A percentile compares a stretch with the other conserved stretches of the same genome.
Conservation (phyloP, 768 basidiomycete genomes). For the Postia placenta region DNA sequence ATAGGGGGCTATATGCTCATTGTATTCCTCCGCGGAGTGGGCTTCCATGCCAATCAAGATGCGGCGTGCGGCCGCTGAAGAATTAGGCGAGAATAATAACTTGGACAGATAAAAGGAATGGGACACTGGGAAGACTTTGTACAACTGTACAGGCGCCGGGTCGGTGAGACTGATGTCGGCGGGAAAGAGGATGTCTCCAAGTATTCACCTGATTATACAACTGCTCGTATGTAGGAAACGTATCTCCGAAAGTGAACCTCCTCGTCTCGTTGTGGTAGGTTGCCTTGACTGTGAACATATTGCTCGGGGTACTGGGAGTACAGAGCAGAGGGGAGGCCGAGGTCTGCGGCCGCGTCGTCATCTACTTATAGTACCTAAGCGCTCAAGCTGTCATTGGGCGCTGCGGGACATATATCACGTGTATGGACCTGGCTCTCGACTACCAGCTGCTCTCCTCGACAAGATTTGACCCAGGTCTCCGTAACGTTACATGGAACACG, state of each 20-base stretch:
- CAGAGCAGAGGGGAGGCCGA: not conserved
- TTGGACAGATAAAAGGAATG: conserved; percentile 57
- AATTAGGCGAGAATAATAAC: conserved; percentile 59
- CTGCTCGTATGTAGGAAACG: conserved; percentile 60
- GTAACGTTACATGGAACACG: conserved; percentile 48
- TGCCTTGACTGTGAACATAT: conserved; percentile 69
- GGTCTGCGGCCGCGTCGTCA: conserved; percentile 1
- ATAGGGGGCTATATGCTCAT: conserved; percentile 42
- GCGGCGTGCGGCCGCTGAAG: conserved; percentile 44
- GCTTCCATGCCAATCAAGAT: conserved; percentile 61
- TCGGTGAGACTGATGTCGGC: conserved; percentile 1
- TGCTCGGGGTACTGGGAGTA: not conserved
- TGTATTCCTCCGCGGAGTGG: conserved; percentile 53
- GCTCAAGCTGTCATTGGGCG: not conserved
- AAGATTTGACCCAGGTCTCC: conserved; percentile 50
- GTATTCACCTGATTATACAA: conserved; percentile 55
- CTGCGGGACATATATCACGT: not conserved
- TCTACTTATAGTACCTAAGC: conserved; percentile 4
- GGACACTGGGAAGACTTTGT: conserved; percentile 61
- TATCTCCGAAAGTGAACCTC: conserved; percentile 50
- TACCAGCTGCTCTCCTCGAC: conserved; percentile 45
- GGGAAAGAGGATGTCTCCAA: conserved; percentile 1
- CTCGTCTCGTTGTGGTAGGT: conserved; percentile 67
- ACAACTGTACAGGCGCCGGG: conserved; percentile 39
- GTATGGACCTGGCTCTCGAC: conserved; percentile 3